A percentile compares a stretch with the other conserved stretches of the same genome.
Evolutionary conservation across 2,329 filamentous ascomycete genomes (phyloP).

Genomic region (Alternaria infectoria): DNA sequence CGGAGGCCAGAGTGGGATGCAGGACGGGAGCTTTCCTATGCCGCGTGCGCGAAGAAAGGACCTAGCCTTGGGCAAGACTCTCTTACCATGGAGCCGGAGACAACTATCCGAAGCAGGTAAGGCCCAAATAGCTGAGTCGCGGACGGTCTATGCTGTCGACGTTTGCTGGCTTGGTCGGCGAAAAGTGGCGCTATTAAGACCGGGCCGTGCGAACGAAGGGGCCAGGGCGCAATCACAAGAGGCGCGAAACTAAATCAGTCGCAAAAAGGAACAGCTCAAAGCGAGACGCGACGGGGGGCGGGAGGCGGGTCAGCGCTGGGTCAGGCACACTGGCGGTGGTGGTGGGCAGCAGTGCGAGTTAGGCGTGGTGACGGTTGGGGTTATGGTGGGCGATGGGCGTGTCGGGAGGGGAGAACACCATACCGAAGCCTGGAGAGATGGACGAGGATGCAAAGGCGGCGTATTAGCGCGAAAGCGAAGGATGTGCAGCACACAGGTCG

Average conservation of each 20-base stretch:
- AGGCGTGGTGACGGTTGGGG: neutral
- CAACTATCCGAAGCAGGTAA: conserved; percentile 45
- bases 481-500: conserved; percentile 24
- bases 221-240: conserved; percentile 29
- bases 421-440: neutral
- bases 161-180: conserved; percentile 37
- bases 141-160: conserved; percentile 41
- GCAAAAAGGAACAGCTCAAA: conserved; percentile 17
- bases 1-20: conserved; percentile 37
- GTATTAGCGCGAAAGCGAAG: conserved; percentile 21
- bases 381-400: neutral
- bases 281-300: conserved; percentile 13
- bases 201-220: conserved; percentile 38
- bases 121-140: conserved; percentile 31
- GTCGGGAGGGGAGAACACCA: neutral
- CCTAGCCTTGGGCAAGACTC: conserved; percentile 38
- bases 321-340: conserved; percentile 6
- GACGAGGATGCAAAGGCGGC: conserved; percentile 16
- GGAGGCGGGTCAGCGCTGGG: conserved; percentile 8
- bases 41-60: conserved; percentile 36
- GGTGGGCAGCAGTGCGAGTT: neutral
- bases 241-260: conserved; percentile 23
- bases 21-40: conserved; percentile 40
- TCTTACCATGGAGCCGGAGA: conserved; percentile 49
- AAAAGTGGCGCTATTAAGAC: conserved; percentile 36